Conservation (phyloP, 805 yeast genomes). For the Lachancea mirantina region DNA sequence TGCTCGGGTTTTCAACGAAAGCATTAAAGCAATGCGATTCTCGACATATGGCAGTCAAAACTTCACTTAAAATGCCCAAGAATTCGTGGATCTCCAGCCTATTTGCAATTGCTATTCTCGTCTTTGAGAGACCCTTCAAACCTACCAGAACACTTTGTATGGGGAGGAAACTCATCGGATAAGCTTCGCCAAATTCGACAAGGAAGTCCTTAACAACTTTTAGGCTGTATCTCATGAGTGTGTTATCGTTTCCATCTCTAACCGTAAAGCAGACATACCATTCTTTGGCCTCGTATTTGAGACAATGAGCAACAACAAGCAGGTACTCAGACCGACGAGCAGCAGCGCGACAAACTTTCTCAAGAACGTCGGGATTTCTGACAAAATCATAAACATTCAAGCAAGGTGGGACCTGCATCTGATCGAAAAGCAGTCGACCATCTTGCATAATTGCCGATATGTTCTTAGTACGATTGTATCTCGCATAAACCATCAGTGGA, state of each 20-base stretch:
- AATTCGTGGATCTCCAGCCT: constrained; percentile 12
- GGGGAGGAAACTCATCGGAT: constrained; percentile 22
- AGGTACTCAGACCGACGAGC: constrained; percentile 10
- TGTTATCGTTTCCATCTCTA: not conserved
- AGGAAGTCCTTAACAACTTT: constrained; percentile 17
- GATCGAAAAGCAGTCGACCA: constrained; percentile 40
- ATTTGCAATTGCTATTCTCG: constrained; percentile 5
- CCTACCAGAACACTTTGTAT: constrained; percentile 13
- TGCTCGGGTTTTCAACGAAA: too few species aligned
- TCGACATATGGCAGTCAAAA: constrained; percentile 6
- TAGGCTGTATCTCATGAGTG: constrained; percentile 11
- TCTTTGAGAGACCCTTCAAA: constrained; percentile 11
- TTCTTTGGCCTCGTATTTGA: constrained; percentile 17
- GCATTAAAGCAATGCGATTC: constrained; percentile 4
- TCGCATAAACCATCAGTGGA: constrained; percentile 65
- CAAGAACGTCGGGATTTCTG: constrained; percentile 26
- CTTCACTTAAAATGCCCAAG: constrained; percentile 11
- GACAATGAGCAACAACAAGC: constrained; percentile 14
- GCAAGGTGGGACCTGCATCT: constrained; percentile 25
- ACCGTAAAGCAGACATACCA: constrained; percentile 17
- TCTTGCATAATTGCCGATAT: constrained; percentile 44
- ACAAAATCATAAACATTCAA: constrained; percentile 42
- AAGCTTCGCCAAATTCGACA: constrained; percentile 10
- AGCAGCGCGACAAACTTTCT: constrained; percentile 14
- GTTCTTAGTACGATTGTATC: constrained; percentile 60